These are phyloP conservation scores for Eustoma russellianum DNA, from an alignment of 257 asterid species.

Conservation along the genomic window DNA sequence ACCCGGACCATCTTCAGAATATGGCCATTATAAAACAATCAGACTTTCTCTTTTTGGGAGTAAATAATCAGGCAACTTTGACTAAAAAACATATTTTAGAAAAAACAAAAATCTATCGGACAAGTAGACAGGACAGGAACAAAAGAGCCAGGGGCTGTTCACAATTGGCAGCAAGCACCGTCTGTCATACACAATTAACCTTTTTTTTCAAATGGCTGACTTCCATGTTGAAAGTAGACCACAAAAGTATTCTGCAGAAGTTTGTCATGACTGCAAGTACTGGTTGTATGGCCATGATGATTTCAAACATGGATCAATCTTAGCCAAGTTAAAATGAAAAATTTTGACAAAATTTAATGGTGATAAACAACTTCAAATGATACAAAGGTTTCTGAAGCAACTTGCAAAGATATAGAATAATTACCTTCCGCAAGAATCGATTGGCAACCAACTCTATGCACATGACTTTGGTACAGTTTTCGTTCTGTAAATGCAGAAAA, in stretches of 20 bases:
- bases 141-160: too few relatives aligned
- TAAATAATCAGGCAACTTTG: too few relatives aligned
- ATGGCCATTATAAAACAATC: too few relatives aligned
- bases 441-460: conserved; percentile 93
- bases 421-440: conserved; percentile 95
- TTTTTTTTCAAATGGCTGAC: neutral
- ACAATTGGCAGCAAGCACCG: too few relatives aligned
- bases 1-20: conserved; percentile 81
- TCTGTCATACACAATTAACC: neutral
- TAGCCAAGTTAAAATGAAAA: neutral
- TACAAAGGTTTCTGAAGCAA: conserved; percentile 7
- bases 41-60: too few relatives aligned
- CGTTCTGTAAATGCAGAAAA: conserved; percentile 32
- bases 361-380: neutral
- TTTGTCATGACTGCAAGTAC: too few relatives aligned
- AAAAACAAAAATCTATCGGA: too few relatives aligned
- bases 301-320: neutral
- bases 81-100: too few relatives aligned
- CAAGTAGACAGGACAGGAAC: too few relatives aligned
- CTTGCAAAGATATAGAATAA: conserved; percentile 13
- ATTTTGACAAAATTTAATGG: neutral
- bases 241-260: neutral
- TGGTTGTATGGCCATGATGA: too few relatives aligned
- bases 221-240: neutral
- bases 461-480: conserved; percentile 43